Evolutionary conservation across 2,329 filamentous ascomycete species (phyloP).

Genomic region (Penicillium decumbens): DNA sequence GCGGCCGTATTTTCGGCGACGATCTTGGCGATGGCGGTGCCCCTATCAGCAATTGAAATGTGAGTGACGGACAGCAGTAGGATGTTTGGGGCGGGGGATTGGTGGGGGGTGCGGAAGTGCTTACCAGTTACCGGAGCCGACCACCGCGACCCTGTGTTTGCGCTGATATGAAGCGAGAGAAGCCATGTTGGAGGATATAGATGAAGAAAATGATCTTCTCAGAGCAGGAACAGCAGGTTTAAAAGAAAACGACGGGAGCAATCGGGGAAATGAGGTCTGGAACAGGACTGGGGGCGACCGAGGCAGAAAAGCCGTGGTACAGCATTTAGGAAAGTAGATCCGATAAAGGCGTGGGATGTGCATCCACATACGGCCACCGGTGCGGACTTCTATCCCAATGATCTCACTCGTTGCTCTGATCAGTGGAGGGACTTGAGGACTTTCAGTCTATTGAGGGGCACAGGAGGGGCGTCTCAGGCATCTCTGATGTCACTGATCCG

Average conservation of each 20-base stretch:
- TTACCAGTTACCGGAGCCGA: conserved; percentile 96
- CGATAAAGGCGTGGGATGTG: conserved; percentile 16
- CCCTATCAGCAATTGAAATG: conserved; percentile 70
- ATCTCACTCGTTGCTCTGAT: conserved; percentile 2
- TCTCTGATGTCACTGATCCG: conserved; percentile 16
- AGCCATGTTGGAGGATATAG: conserved; percentile 29
- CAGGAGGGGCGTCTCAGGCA: too few relatives aligned
- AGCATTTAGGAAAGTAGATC: conserved; percentile 23
- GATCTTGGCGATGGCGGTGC: conserved; percentile 95
- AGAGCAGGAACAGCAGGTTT: conserved; percentile 14
- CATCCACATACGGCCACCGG: conserved; percentile 12
- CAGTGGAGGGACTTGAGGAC: neutral
- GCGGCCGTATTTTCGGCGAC: conserved; percentile 83
- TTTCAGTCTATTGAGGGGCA: too few relatives aligned
- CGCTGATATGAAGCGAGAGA: conserved; percentile 29
- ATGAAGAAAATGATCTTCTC: conserved; percentile 20
- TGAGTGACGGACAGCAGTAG: neutral
- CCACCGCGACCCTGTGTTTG: conserved; percentile 58
- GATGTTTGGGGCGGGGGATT: neutral
- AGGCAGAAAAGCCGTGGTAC: conserved; percentile 25
- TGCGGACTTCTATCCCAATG: conserved; percentile 5
- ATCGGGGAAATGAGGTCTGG: conserved; percentile 18
- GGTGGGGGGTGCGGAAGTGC: neutral
- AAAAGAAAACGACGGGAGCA: conserved; percentile 19
- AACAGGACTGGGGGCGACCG: conserved; percentile 26